phyloP scores from a whole-genome alignment of 768 basidiomycete genomes.

The Lactarius psammicola region DNA sequence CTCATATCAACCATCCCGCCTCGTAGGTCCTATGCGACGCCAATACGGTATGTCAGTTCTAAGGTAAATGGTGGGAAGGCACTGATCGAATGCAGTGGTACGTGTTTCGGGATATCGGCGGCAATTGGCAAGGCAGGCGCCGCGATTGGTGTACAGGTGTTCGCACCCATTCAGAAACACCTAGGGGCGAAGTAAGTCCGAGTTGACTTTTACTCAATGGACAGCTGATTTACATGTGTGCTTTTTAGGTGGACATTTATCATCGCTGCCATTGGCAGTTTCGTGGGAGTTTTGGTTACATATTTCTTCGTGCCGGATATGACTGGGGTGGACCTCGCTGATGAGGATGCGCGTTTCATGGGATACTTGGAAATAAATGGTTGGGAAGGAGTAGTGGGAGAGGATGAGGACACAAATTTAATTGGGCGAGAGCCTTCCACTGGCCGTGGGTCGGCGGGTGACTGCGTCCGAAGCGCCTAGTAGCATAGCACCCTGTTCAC shows the following conservation, averaged over 20 bases:
- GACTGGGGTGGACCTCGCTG: constrained; percentile 63
- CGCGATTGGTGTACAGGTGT: constrained; percentile 65
- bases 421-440: not conserved
- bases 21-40: constrained; percentile 57
- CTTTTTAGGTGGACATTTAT: constrained; percentile 60
- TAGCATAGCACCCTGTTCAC: no score
- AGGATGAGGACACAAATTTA: constrained; percentile 42
- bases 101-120: constrained; percentile 67
- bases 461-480: not conserved
- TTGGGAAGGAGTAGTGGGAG: constrained; percentile 64
- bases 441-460: no score
- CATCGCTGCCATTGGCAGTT: constrained; percentile 62
- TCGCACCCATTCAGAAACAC: constrained; percentile 64
- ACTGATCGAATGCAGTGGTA: constrained; percentile 44
- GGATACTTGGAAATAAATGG: constrained; percentile 59
- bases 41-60: constrained; percentile 49
- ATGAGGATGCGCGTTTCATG: constrained; percentile 63
- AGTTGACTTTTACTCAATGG: not conserved
- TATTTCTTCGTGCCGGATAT: constrained; percentile 68
- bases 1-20: not conserved
- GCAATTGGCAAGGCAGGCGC: constrained; percentile 71
- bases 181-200: constrained; percentile 55
- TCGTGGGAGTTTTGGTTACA: constrained; percentile 60
- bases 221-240: not conserved
- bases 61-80: constrained; percentile 1